Evolutionary conservation across 306 rosid genomes (phyloP), one percentile per base, ranked within the genome.

Genomic region (Leucaena leucocephala): DNA sequence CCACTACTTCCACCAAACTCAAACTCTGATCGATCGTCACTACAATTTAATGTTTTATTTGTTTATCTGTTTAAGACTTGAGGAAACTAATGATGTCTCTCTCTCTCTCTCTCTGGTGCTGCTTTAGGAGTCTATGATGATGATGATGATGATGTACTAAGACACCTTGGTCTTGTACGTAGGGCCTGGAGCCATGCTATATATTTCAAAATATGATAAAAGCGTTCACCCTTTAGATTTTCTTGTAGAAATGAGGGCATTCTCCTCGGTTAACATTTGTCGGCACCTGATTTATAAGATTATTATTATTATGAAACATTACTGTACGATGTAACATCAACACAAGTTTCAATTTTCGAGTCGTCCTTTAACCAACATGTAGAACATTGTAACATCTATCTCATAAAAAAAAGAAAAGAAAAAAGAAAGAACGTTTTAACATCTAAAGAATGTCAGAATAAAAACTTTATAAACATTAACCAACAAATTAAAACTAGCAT

Each of bases 1-100:
- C 98, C n/a, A 69, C 88, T 75, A 83, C 90, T 36, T 73, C 89
- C 36, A 58, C 94, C 43, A 82, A 75, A 75, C 85, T 82, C 82
- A 85, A 82, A 12, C n/a, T 12, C 8, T 33, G 17, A 27, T 61
- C 27, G 27, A 27, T 27, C 27, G 1, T 27, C 40, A 27, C 17
- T 52, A 17, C 27, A 7, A 58, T 22, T 58, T 22, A 6, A 58
- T 10, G 38, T 46, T 12, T 52, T 12, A 10, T 59, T 59, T 8
- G 38, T 59, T 22, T 21, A 57, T 57, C 17, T 11, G 2, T 59
- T 10, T 10, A 17, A 27, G 16, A 10, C 39, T 59, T 61, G 38
- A 27, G n/a, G 40, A 27, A 33, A 4, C 8, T 13, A 12, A 11
- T 4, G 4, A 1, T 27, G 7, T 59, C 66, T 27, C 36, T 50